Percentiles rank a stretch among this genome's conserved stretches.
Evolutionary conservation across 2,329 filamentous ascomycete species (phyloP).

Genomic region (Seiridium cupressi): DNA sequence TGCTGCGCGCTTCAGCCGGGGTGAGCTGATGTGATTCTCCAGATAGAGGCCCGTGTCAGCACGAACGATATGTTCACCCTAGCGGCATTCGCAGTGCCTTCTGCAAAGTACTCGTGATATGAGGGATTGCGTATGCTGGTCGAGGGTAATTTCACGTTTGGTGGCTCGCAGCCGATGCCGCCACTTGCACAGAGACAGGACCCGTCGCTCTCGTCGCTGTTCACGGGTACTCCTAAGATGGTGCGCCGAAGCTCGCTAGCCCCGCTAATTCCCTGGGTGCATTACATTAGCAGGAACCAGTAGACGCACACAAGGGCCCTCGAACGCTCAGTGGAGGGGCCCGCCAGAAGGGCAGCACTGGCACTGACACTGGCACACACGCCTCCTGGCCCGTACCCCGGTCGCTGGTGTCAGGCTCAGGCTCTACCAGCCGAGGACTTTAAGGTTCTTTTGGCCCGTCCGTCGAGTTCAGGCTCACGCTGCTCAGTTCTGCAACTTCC

Average conservation of each 20-base stretch:
- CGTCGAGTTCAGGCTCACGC: not conserved
- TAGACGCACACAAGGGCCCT: not conserved
- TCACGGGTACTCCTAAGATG: not conserved
- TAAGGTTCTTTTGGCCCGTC: constrained; percentile 6
- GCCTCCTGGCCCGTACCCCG: not conserved
- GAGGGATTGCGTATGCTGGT: constrained; percentile 6
- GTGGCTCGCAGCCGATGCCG: not conserved
- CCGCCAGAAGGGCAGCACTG: not conserved
- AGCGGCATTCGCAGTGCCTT: not conserved
- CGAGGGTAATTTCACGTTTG: constrained; percentile 1
- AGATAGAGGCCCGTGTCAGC: no score
- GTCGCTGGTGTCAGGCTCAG: not conserved
- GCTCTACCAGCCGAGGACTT: constrained; percentile 6
- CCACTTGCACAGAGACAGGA: not conserved
- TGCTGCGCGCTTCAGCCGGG: no score
- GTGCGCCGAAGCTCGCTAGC: not conserved
- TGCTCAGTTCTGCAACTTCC: not conserved
- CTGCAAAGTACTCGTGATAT: not conserved
- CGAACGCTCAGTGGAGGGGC: not conserved
- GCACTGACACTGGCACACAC: not conserved
- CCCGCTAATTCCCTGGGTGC: not conserved
- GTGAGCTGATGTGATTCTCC: no score
- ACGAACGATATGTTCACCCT: not conserved
- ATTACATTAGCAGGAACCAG: not conserved
- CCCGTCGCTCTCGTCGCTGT: not conserved